Conservation (phyloP, 352 stramenopile species). For the Phytophthora cactorum region DNA sequence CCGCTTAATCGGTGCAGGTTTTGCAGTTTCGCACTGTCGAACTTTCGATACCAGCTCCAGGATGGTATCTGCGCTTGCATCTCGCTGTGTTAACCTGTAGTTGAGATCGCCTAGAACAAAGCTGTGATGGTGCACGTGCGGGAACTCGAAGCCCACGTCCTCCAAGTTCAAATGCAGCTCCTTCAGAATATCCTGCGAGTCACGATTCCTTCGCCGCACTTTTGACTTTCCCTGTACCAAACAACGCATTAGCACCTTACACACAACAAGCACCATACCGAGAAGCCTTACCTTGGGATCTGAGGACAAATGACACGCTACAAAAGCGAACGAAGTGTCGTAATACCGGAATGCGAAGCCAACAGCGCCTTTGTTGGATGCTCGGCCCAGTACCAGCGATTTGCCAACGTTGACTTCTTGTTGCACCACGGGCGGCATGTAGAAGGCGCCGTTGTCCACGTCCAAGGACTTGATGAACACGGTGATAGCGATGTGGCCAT, state of each 20-base stretch:
- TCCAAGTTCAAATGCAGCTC: conserved; percentile 82
- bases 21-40: conserved; percentile 41
- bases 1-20: conserved; percentile 24
- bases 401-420: conserved; percentile 82
- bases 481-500: conserved; percentile 89
- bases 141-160: conserved; percentile 87
- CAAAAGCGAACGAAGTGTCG: conserved; percentile 88
- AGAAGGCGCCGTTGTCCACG: conserved; percentile 77
- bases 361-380: conserved; percentile 92
- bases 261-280: neutral
- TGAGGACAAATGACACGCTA: conserved; percentile 89
- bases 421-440: conserved; percentile 76
- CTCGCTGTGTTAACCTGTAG: conserved; percentile 79
- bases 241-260: neutral
- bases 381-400: conserved; percentile 75
- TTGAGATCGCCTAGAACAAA: conserved; percentile 93
- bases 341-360: conserved; percentile 89
- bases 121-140: conserved; percentile 86
- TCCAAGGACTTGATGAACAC: conserved; percentile 77
- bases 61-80: conserved; percentile 59
- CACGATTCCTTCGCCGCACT: conserved; percentile 74
- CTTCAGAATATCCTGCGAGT: conserved; percentile 76
- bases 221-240: conserved; percentile 66
- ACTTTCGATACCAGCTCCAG: conserved; percentile 67
- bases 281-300: conserved; percentile 67